phyloP scores from a whole-genome alignment of 1,284 basidiomycete genomes.

The Apiotrichum veenhuisii region DNA sequence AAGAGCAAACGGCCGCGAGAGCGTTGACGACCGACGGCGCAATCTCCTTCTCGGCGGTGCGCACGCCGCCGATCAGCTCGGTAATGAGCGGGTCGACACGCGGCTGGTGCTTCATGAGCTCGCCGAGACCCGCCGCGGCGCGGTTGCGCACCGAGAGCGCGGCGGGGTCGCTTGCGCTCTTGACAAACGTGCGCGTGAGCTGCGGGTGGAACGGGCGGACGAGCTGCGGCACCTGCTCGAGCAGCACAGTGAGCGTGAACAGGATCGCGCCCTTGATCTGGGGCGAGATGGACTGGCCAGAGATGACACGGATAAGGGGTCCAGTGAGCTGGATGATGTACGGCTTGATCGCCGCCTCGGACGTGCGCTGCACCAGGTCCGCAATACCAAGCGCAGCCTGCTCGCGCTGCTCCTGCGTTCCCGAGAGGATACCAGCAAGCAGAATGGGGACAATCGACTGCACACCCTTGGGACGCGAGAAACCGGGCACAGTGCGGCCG shows the following conservation, averaged over 20 bases:
- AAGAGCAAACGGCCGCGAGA: constrained; percentile 70
- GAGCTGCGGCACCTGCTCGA: constrained; percentile 77
- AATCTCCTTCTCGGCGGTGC: constrained; percentile 66
- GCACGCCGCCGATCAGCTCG: constrained; percentile 61
- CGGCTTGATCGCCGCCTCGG: constrained; percentile 85
- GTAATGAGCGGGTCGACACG: constrained; percentile 68
- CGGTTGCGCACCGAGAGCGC: constrained; percentile 74
- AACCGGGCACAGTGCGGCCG: constrained; percentile 76
- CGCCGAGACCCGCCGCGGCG: constrained; percentile 79
- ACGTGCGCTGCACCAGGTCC: constrained; percentile 87
- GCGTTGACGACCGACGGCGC: constrained; percentile 71
- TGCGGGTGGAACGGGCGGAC: constrained; percentile 99
- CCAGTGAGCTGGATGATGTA: constrained; percentile 96
- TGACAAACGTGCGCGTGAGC: constrained; percentile 93
- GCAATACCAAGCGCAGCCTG: constrained; percentile 92
- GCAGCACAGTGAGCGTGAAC: constrained; percentile 72
- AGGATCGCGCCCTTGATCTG: constrained; percentile 88
- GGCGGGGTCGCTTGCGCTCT: constrained; percentile 78
- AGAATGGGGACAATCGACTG: constrained; percentile 82
- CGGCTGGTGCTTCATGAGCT: constrained; percentile 83
- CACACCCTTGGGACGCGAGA: constrained; percentile 86
- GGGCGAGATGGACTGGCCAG: constrained; percentile 79
- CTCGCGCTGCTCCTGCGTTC: constrained; percentile 61
- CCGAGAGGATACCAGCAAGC: constrained; percentile 66
- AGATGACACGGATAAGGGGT: constrained; percentile 89